These are phyloP conservation scores for Colletotrichum sp. DNA, from an alignment of 2,329 filamentous ascomycete genomes.

Conservation along the genomic window DNA sequence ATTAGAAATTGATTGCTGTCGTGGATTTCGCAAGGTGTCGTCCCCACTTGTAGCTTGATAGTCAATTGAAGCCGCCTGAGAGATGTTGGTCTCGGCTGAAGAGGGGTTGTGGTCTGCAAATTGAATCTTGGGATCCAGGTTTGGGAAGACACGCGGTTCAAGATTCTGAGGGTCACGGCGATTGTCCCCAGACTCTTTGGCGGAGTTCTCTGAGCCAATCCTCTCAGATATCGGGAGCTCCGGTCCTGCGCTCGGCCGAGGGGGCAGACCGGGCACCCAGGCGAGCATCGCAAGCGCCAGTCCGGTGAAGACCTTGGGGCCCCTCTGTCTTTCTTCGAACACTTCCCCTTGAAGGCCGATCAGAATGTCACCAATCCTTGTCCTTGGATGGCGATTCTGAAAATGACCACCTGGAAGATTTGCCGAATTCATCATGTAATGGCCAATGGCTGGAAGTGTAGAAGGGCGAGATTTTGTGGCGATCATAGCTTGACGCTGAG, in stretches of 20 bases:
- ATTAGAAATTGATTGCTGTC: no score
- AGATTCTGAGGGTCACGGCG: neutral
- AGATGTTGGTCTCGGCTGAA: no score
- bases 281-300: neutral
- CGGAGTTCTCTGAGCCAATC: rapidly evolving
- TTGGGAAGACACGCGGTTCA: neutral
- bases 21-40: no score
- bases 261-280: neutral
- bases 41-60: no score
- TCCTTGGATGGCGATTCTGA: no score
- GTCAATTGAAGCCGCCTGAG: no score
- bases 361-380: neutral
- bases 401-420: no score
- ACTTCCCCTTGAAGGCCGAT: rapidly evolving
- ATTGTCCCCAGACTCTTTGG: rapidly evolving
- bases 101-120: no score
- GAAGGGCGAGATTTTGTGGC: no score
- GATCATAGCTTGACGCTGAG: neutral
- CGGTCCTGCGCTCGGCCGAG: rapidly evolving
- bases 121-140: no score
- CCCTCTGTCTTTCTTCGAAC: neutral
- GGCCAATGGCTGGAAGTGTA: no score
- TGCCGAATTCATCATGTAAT: no score
- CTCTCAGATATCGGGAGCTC: neutral
- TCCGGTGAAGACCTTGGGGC: rapidly evolving